Base-by-base conservation (phyloP, 768 basidiomycete genomes). In the Naganishia antarctica region DNA sequence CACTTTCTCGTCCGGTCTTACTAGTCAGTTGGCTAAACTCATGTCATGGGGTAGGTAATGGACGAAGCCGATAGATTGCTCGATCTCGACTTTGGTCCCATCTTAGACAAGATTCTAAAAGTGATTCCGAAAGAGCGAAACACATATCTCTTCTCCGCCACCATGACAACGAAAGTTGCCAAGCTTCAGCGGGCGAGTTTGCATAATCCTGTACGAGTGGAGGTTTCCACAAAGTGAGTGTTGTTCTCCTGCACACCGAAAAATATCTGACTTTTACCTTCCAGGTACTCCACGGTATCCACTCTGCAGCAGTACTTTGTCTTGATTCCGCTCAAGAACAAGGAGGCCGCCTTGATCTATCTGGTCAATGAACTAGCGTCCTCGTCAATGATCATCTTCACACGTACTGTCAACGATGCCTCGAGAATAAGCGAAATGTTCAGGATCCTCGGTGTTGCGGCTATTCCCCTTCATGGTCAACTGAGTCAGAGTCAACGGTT, bases 141-240 rank as follows among this genome's bases (percentile, higher is more conserved):
- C 31, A 99, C 96, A 2, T 97, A 91, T 74, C 83, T 99, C 1
- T 99, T 92, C 80, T 97, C 94, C 13, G 96, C 94, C 6, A 98
- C 94, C 23, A 98, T 99, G 94, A 94, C 96, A 12, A 91, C 91
- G 15, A 98, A 97, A 79, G 91, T 99, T 3, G 91, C 89, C 12
- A 97, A 97, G 78, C 81, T 99, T 12, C 94, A 98, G 76, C 80
- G 94, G 60, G 93, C 96, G 32, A 92, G 90, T 81, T 81, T 98
- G 73, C 84, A 84, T 32, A 92, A 94, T 73, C 96, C 96, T n/a
- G 85, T 93, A 26, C 84, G 88, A 69, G 86, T 98, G 1, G 93
- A 98, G 76, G 91, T 97, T 2, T 88, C 89, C 7, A 84, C 88
- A 73, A 97, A 94, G 92, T 92, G 77, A 70, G 87, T 76, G 16